Percentiles rank a stretch among this genome's conserved stretches.
phyloP scores from a whole-genome alignment of 805 yeast genomes.

The Spathaspora gorwiae region DNA sequence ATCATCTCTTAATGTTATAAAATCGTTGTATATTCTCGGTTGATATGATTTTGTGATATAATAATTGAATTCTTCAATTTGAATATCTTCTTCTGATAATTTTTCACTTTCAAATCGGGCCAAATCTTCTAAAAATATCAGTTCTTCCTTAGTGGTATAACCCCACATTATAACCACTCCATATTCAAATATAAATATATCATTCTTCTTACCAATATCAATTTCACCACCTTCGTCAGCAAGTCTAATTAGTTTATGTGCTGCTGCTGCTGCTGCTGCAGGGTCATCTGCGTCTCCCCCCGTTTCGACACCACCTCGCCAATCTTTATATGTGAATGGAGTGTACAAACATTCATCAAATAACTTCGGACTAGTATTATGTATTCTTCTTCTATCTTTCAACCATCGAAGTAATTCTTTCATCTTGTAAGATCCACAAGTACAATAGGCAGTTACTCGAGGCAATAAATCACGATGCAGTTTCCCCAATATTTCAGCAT shows the following conservation, averaged over 20 bases:
- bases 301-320: conserved; percentile 44
- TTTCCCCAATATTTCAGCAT: conserved; percentile 90
- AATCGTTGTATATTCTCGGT: conserved; percentile 93
- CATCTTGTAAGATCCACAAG: conserved; percentile 90
- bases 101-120: conserved; percentile 92
- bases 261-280: conserved; percentile 8
- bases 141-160: conserved; percentile 77
- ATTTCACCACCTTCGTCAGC: conserved; percentile 96
- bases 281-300: conserved; percentile 8
- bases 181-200: conserved; percentile 86
- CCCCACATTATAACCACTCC: conserved; percentile 99
- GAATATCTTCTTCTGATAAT: conserved; percentile 85
- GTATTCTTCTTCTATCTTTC: conserved; percentile 66
- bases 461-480: conserved; percentile 81
- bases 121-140: conserved; percentile 72
- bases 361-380: conserved; percentile 77
- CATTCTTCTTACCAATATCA: conserved; percentile 76
- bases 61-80: conserved; percentile 90
- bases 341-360: conserved; percentile 95
- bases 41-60: conserved; percentile 91
- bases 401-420: conserved; percentile 82
- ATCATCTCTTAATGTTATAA: conserved; percentile 87
- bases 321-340: conserved; percentile 78
- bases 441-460: conserved; percentile 92
- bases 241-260: conserved; percentile 50